Evolutionary conservation across 1,139 yeast genomes (phyloP).

Genomic region (Geotrichum reessii): DNA sequence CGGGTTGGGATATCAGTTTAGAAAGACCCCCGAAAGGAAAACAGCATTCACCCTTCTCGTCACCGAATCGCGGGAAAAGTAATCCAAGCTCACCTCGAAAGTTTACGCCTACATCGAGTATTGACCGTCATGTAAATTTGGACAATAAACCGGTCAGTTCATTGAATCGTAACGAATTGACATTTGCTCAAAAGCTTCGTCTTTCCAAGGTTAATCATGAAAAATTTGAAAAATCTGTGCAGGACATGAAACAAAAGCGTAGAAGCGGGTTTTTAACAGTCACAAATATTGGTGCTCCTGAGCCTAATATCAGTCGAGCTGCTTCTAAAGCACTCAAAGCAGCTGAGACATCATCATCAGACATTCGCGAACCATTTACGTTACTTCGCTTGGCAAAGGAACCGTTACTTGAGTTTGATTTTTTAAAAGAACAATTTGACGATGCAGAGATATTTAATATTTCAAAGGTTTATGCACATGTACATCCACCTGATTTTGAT

Average conservation of each 20-base stretch:
- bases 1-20: slow-evolving; percentile 18
- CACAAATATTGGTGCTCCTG: slow-evolving; percentile 3
- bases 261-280: slow-evolving; percentile 9
- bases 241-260: slow-evolving; percentile 9
- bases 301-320: slow-evolving; percentile 1
- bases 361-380: slow-evolving; percentile 24
- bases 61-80: neutral
- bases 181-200: slow-evolving; percentile 13
- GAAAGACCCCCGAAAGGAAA: slow-evolving; percentile 16
- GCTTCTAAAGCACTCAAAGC: slow-evolving; percentile 29
- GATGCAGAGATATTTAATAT: slow-evolving; percentile 19
- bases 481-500: slow-evolving; percentile 58
- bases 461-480: slow-evolving; percentile 39
- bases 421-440: slow-evolving; percentile 27
- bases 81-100: neutral
- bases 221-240: neutral
- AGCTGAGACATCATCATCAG: slow-evolving; percentile 31
- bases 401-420: slow-evolving; percentile 36
- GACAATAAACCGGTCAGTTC: neutral
- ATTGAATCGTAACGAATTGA: neutral
- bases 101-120: neutral
- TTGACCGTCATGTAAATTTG: neutral
- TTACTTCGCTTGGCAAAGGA: slow-evolving; percentile 27
- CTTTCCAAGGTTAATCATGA: slow-evolving; percentile 2
- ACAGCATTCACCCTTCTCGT: slow-evolving; percentile 10